Evolutionary conservation across 768 basidiomycete genomes (phyloP), one percentile per base, ranked within the genome.

Genomic region (Tulasnella sp.): DNA sequence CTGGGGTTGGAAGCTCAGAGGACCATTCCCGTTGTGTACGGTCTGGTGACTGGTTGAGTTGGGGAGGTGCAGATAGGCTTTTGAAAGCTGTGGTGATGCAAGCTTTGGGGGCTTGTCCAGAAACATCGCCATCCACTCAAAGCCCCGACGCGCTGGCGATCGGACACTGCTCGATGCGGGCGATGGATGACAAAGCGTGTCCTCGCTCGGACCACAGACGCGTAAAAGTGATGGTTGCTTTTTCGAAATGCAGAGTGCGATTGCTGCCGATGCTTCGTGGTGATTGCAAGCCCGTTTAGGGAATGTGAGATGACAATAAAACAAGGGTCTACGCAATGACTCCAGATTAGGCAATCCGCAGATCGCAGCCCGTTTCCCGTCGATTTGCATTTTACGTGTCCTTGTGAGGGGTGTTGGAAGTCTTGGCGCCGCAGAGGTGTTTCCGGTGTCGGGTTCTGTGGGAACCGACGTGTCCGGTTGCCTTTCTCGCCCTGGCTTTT

Each of bases 391-490:
- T 2, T n/a, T 54, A 22, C 3, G 22, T 54, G 54, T 54, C n/a
- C 6, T 37, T 37, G 37, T 37, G 54, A 22, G 0, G 24, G 54
- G 22, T 54, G 54, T n/a, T 54, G 5, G 16, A 6, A 12, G 24
- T n/a, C 54, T 54, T 54, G 54, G 54, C 54, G 54, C 24, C 4
- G 12, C 12, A 22, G 48, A 5, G 48, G 24, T 54, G 54, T 37
- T 37, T 3, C 31, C 5, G 34, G 24, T 64, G 8, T 31, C 54
- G 14, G 60, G 12, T 69, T 69, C 28, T 69, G 34, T 5, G 64
- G 34, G 34, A 69, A 69, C 64, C 28, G 64, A 69, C 28, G 28
- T 69, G 64, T 69, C 64, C 64, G 31, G 28, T 69, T 69, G 64
- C 64, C 64, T 69, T 69, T 69, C 31, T 69, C 12, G n/a, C 64